phyloP scores from a whole-genome alignment of 2,329 filamentous ascomycete genomes.

The Stromatinia cepivora region DNA sequence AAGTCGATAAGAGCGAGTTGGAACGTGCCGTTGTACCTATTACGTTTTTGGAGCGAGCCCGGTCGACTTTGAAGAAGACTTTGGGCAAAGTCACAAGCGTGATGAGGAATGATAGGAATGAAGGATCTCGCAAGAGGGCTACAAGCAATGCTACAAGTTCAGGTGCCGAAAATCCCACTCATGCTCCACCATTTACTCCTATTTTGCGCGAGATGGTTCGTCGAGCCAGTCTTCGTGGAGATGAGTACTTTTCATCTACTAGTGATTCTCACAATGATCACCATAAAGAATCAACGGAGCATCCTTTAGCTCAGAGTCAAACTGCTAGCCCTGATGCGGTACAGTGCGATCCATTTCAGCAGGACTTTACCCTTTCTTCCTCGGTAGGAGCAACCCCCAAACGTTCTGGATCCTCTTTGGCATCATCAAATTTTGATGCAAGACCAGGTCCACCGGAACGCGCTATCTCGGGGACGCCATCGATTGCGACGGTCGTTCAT shows the following conservation, averaged over 20 bases:
- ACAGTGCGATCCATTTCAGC: slow-evolving; percentile 8
- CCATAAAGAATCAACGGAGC: slow-evolving; percentile 54
- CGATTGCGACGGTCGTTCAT: slow-evolving; percentile 39
- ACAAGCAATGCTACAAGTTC: slow-evolving; percentile 66
- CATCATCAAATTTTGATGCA: slow-evolving; percentile 43
- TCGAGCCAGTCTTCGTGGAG: slow-evolving; percentile 57
- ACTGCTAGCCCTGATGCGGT: slow-evolving; percentile 10
- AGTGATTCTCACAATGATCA: slow-evolving; percentile 40
- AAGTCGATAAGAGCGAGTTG: slow-evolving; percentile 88
- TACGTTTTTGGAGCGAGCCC: slow-evolving; percentile 80
- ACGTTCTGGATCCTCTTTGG: slow-evolving; percentile 32
- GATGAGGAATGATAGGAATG: slow-evolving; percentile 51
- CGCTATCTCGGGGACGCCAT: slow-evolving; percentile 38
- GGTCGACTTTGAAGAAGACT: slow-evolving; percentile 72
- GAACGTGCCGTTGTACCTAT: slow-evolving; percentile 87
- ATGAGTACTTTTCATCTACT: slow-evolving; percentile 56
- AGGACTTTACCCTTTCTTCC: slow-evolving; percentile 13
- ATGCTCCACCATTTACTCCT: slow-evolving; percentile 44
- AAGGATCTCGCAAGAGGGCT: slow-evolving; percentile 57
- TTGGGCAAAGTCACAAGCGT: slow-evolving; percentile 59
- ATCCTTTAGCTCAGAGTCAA: slow-evolving; percentile 61
- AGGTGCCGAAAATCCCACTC: slow-evolving; percentile 54
- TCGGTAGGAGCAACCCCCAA: slow-evolving; percentile 13
- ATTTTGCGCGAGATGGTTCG: slow-evolving; percentile 44
- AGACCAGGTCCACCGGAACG: slow-evolving; percentile 43